Base-by-base conservation (phyloP, 2,329 filamentous ascomycete genomes). In the Sporothrix euskadiensis region DNA sequence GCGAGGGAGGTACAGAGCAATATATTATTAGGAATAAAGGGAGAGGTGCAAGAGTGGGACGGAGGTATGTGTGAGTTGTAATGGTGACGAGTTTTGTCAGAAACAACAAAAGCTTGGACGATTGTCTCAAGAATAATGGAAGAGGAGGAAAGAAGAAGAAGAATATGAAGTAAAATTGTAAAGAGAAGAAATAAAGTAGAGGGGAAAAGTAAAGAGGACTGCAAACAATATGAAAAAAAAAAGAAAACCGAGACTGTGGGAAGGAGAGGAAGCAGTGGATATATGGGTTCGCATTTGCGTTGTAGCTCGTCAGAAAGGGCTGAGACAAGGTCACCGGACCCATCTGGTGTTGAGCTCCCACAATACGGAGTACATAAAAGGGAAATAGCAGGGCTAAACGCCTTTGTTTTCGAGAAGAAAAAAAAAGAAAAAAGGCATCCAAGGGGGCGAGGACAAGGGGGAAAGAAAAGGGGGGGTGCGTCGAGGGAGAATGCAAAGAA, bases 251-350 rank as follows among this genome's bases (percentile, higher is more conserved):
- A 71, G 49, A 57, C 32, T 26, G 57, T 22, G 69, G 69, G 49
- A 61, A 54, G 41, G 65, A 30, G 54, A 74, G 59, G 70, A 74
- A 69, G 71, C 32, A 69, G 71, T 59, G 65, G 59, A 63, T 63
- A 73, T 75, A 75, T 61, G 65, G 44, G 66, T 35, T 71, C 30
- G 32, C 70, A 63, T 56, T 69, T 59, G 41, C 32, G 19, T 57
- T 61, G 57, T 49, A 35, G 71, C 35, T 52, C 49, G 56, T 59
- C 69, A 69, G 47, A 74, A 73, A 75, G 73, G 75, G 75, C 75
- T 74, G 73, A 75, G 72, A 73, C 71, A 73, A 66, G 74, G 75
- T 75, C 75, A 76, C 63, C 75, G 63, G 76, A 75, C 75, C 72
- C 73, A 75, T 75, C 52, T 61, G 68, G 59, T 72, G 47, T 65